Conservation (phyloP, 2,329 filamentous ascomycete genomes). For the Teratosphaeria epicoccoides region DNA sequence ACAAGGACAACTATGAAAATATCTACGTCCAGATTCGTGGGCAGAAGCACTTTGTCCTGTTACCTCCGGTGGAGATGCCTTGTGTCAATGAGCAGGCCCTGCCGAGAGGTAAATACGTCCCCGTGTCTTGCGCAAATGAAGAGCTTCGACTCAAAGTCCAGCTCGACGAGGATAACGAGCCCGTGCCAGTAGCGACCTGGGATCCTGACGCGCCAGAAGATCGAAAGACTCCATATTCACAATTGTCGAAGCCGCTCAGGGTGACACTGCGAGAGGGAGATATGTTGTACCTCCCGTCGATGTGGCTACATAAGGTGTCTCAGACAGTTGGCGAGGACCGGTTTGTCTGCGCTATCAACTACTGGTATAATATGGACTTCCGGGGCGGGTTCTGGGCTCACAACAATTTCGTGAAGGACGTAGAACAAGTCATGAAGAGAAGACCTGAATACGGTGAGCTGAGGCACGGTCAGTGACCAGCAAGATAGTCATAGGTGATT, state of each 20-base stretch:
- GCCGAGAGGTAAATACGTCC: constrained; percentile 48
- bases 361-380: constrained; percentile 81
- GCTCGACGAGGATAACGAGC: constrained; percentile 28
- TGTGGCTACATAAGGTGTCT: constrained; percentile 79
- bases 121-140: constrained; percentile 11
- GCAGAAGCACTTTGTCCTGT: constrained; percentile 61
- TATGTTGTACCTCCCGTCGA: constrained; percentile 70
- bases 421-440: background rate
- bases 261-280: constrained; percentile 63
- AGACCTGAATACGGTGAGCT: background rate
- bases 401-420: constrained; percentile 39
- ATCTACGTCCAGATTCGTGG: constrained; percentile 69
- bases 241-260: constrained; percentile 49
- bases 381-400: constrained; percentile 56
- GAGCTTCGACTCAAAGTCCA: constrained; percentile 19
- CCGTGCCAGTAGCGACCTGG: constrained; percentile 61
- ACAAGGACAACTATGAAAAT: constrained; percentile 80
- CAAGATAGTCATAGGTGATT: no score
- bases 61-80: constrained; percentile 60
- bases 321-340: constrained; percentile 59
- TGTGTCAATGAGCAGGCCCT: constrained; percentile 57
- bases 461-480: background rate
- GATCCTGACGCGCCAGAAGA: constrained; percentile 53
- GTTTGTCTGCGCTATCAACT: constrained; percentile 69
- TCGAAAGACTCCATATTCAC: constrained; percentile 48